Evolutionary conservation across 805 yeast genomes (phyloP).

Genomic region (Teunomyces aglyptinius): DNA sequence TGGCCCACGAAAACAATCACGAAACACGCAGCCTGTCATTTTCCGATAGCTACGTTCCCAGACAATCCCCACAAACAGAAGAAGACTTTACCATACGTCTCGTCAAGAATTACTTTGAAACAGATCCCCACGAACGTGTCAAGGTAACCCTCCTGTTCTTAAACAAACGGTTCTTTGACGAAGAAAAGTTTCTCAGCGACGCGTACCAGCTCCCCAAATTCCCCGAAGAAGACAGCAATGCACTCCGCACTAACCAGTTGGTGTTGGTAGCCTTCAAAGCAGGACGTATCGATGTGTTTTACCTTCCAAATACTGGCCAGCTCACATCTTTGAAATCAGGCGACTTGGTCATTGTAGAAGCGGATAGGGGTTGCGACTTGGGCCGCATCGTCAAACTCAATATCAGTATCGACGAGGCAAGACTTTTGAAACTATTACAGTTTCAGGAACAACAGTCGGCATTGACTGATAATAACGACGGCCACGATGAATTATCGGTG

Average conservation of each 20-base stretch:
- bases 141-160: constrained; percentile 31
- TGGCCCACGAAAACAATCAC: background rate
- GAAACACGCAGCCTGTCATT: background rate
- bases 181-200: constrained; percentile 27
- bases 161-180: constrained; percentile 27
- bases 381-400: constrained; percentile 62
- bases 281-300: constrained; percentile 76
- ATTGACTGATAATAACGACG: constrained; percentile 32
- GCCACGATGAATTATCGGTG: constrained; percentile 21
- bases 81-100: constrained; percentile 11
- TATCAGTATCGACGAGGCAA: constrained; percentile 63
- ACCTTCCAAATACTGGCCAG: constrained; percentile 30
- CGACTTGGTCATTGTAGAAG: constrained; percentile 78
- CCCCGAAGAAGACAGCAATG: constrained; percentile 14
- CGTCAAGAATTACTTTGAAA: constrained; percentile 35
- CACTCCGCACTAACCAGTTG: constrained; percentile 39
- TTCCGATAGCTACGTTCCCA: background rate
- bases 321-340: constrained; percentile 43
- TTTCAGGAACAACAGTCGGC: constrained; percentile 72
- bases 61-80: background rate
- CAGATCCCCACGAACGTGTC: constrained; percentile 39
- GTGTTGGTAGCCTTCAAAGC: constrained; percentile 74
- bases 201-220: constrained; percentile 31
- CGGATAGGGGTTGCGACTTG: constrained; percentile 77
- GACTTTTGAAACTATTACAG: constrained; percentile 62